These are phyloP conservation scores for Diplotaxis tenuifolia DNA, from an alignment of 345 rosid genomes.

Conservation along the genomic window DNA sequence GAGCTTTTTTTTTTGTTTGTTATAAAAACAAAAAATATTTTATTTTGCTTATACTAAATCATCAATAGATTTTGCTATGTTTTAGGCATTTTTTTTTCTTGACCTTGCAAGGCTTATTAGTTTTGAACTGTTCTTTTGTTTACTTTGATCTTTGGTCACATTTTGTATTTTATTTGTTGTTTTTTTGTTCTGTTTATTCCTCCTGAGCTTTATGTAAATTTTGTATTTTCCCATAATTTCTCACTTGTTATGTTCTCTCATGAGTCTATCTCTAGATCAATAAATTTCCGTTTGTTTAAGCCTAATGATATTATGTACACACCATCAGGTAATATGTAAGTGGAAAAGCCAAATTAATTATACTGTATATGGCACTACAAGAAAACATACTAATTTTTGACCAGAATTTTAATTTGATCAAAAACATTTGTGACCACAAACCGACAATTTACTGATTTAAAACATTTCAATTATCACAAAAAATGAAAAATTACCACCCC, in stretches of 20 bases:
- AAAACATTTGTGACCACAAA: too few species aligned
- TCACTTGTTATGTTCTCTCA: not conserved
- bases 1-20: conserved; percentile 42
- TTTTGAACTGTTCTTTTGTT: not conserved
- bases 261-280: not conserved
- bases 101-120: conserved; percentile 63
- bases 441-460: too few species aligned
- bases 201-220: conserved; percentile 44
- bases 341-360: conserved; percentile 18
- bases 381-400: too few species aligned
- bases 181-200: conserved; percentile 21
- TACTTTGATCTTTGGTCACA: not conserved
- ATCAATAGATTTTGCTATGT: not conserved
- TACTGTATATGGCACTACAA: too few species aligned
- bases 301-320: not conserved
- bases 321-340: conserved; percentile 2
- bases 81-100: conserved; percentile 49
- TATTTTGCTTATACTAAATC: not conserved
- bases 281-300: not conserved
- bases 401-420: too few species aligned
- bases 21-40: not conserved
- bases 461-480: conserved; percentile 12
- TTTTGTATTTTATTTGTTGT: not conserved
- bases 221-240: not conserved
- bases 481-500: conserved; percentile 33